Base-by-base conservation (phyloP, 2,329 filamentous ascomycete species). In the Akanthomyces uredinophilus region DNA sequence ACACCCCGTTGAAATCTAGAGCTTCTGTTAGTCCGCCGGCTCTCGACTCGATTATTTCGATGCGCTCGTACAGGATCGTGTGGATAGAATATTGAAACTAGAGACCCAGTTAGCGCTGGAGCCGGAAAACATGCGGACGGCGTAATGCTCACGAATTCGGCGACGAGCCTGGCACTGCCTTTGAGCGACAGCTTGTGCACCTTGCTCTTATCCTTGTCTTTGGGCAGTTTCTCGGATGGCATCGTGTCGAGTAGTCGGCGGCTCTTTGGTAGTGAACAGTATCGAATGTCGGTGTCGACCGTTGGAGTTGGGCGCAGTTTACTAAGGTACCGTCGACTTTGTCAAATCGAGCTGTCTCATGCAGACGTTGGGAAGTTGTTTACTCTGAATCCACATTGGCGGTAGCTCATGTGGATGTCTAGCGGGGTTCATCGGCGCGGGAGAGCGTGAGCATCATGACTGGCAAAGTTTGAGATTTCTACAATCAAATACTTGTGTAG, bases 51-150 rank as follows among this genome's bases (percentile, higher is more conserved):
- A n/a, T 8, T 44, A 1, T 6, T 39, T 13, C 27, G 6, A 4
- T 35, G 62, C 43, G 50, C 41, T 70, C 85, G 70, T 83, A 95
- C 87, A 99, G 82, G 63, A 99, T 98, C 0, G 93, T 96, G 72
- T 99, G 95, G 73, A 98, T 97, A 1, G 92, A 97, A 77, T 96
- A 99, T 81, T 99, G 92, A 73, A 99, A 99, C 86, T 90, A 70
- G 57, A 44, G 10, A 35, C 11, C 5, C 2, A 8, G 53, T 62
- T 43, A 62, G 53, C 47, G 5, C 24, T 2, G 39, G 4, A 1
- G 18, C 3, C 24, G 8, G 20, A 27, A n/a, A 20, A 16, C 29
- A 14, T 43, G 24, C 5, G 47, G 8, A 35, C 29, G n/a, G 20
- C 32, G 29, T 29, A 49, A 74, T 27, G 83, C 90, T 75, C 80